phyloP scores from a whole-genome alignment of 2,329 filamentous ascomycete species.

The Xylaria sp. region DNA sequence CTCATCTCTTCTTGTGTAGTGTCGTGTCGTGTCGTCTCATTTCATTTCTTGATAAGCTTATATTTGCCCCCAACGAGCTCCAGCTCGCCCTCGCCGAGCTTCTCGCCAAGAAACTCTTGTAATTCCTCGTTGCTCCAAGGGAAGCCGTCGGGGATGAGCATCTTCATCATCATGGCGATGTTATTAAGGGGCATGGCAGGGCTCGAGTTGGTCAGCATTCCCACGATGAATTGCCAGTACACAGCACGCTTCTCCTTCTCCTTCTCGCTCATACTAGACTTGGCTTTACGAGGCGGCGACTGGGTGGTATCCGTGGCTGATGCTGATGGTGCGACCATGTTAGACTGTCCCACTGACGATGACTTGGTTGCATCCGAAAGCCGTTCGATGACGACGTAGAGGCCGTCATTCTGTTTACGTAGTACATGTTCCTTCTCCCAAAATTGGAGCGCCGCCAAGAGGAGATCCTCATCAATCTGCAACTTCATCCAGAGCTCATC shows the following conservation, averaged over 20 bases:
- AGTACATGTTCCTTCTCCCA: constrained; percentile 78
- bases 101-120: constrained; percentile 79
- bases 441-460: constrained; percentile 74
- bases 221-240: constrained; percentile 92
- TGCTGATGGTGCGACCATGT: constrained; percentile 40
- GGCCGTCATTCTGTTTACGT: constrained; percentile 63
- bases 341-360: constrained; percentile 45
- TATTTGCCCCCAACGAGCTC: constrained; percentile 79
- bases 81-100: constrained; percentile 78
- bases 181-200: constrained; percentile 80
- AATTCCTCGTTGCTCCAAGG: constrained; percentile 91
- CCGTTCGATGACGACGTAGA: constrained; percentile 76
- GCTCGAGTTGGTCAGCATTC: constrained; percentile 93
- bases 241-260: constrained; percentile 70
- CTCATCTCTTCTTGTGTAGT: neutral
- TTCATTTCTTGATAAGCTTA: constrained; percentile 69
- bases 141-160: constrained; percentile 88
- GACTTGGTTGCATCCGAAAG: constrained; percentile 55
- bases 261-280: constrained; percentile 68
- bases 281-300: constrained; percentile 61
- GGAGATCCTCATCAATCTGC: constrained; percentile 78
- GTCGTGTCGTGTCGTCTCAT: neutral
- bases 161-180: constrained; percentile 95
- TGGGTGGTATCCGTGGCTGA: constrained; percentile 45
- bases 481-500: constrained; percentile 66